Evolutionary conservation across 164 flowering plant genomes (phyloP).

Genomic region (Tetrastigma voinierianum): DNA sequence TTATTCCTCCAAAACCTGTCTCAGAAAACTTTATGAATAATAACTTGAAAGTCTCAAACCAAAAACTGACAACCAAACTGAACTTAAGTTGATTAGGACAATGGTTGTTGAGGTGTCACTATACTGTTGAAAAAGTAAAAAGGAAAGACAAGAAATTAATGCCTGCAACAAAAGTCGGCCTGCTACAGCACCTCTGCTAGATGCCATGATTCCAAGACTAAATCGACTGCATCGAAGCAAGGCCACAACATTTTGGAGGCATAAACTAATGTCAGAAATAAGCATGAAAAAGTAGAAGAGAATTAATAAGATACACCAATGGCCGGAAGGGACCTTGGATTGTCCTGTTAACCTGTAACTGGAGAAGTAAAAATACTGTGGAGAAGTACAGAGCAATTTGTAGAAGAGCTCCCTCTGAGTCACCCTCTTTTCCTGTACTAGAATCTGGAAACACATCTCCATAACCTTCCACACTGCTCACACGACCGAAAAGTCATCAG

Average conservation of each 20-base stretch:
- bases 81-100: too few relatives aligned
- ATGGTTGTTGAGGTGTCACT: too few relatives aligned
- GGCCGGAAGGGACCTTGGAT: conserved; percentile 63
- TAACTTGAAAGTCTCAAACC: too few relatives aligned
- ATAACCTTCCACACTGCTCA: conserved; percentile 88
- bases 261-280: not conserved
- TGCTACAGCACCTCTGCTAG: conserved; percentile 80
- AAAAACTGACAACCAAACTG: too few relatives aligned
- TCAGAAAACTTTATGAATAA: too few relatives aligned
- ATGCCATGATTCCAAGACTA: conserved; percentile 97
- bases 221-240: conserved; percentile 84
- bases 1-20: too few relatives aligned
- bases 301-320: not conserved
- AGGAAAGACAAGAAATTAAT: not conserved
- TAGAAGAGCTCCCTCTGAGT: conserved; percentile 94
- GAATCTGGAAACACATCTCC: conserved; percentile 73
- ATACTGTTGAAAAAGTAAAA: too few relatives aligned
- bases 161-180: conserved; percentile 83
- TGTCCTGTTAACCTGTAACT: conserved; percentile 68
- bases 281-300: not conserved
- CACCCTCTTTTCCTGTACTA: conserved; percentile 70
- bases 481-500: not conserved
- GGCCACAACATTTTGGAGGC: conserved; percentile 79
- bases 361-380: conserved; percentile 75
- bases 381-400: conserved; percentile 76